Evolutionary conservation across 179 eudicot species (phyloP).

Genomic region (Patellifolia procumbens): DNA sequence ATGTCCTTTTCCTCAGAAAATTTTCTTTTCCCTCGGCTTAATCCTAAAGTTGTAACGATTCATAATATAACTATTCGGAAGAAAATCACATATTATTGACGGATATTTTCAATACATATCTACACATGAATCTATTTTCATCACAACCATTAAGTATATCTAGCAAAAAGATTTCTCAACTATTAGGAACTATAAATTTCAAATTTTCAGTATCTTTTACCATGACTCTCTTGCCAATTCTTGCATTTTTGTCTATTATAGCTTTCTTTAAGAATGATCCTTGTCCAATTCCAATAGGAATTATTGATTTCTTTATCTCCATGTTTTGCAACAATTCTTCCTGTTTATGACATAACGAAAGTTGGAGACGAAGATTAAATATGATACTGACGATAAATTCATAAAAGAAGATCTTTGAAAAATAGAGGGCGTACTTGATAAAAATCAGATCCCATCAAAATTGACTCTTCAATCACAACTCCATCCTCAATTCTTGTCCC

Average conservation of each 20-base stretch:
- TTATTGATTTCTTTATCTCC: constrained; percentile 28
- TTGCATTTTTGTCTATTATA: constrained; percentile 84
- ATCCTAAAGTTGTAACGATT: no score
- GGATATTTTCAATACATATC: no score
- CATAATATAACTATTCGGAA: no score
- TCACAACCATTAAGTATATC: no score
- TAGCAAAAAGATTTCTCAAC: no score
- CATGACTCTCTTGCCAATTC: constrained; percentile 75
- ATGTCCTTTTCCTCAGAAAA: no score
- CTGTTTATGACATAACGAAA: constrained; percentile 25
- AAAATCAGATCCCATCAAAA: constrained; percentile 78
- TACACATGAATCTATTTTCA: no score
- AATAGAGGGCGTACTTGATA: constrained; percentile 47
- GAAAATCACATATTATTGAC: no score
- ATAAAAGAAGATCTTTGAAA: not conserved
- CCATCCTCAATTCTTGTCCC: constrained; percentile 60
- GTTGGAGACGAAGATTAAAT: not conserved
- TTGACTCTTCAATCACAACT: constrained; percentile 65
- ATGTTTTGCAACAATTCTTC: constrained; percentile 34
- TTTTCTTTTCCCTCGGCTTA: no score
- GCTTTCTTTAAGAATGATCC: constrained; percentile 60
- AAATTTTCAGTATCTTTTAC: constrained; percentile 32
- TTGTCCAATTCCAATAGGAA: constrained; percentile 77
- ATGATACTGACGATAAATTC: no score
- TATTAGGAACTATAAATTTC: no score